A percentile compares a stretch with the other conserved stretches of the same genome.
These are phyloP conservation scores for Xylaria acuta DNA, from an alignment of 495 filamentous ascomycete genomes.

Conservation along the genomic window DNA sequence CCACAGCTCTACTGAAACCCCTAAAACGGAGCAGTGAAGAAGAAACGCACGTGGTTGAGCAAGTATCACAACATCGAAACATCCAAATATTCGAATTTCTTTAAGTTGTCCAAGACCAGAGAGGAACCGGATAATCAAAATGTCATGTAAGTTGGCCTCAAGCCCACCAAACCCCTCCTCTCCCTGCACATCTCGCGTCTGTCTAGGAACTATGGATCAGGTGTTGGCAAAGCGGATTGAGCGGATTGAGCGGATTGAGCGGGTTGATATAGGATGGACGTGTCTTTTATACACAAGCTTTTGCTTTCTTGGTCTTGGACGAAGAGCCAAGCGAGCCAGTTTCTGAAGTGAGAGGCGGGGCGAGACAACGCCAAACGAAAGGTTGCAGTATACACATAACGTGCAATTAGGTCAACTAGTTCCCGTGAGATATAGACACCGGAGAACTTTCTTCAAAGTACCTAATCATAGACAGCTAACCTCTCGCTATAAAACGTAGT, in stretches of 20 bases:
- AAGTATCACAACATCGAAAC: not conserved
- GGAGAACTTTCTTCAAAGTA: too few relatives aligned
- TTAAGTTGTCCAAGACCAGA: not conserved
- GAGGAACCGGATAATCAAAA: constrained; percentile 15
- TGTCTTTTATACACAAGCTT: not conserved
- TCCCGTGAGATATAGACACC: too few relatives aligned
- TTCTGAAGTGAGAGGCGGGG: not conserved
- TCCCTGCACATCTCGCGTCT: not conserved
- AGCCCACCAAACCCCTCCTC: not conserved
- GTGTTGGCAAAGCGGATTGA: not conserved
- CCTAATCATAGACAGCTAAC: not conserved
- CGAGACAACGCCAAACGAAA: not conserved
- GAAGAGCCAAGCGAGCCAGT: not conserved
- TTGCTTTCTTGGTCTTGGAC: not conserved
- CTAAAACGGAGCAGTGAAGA: not conserved
- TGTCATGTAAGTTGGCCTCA: constrained; percentile 38
- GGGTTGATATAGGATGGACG: not conserved
- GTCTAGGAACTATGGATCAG: not conserved
- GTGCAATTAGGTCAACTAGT: not conserved
- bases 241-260: not conserved
- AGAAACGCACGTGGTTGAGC: not conserved
- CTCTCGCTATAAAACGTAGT: constrained; percentile 33
- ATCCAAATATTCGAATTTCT: not conserved
- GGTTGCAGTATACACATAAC: not conserved
- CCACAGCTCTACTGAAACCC: constrained; percentile 17